Conservation (phyloP, 2,329 filamentous ascomycete species). For the Aspergillus texensis region DNA sequence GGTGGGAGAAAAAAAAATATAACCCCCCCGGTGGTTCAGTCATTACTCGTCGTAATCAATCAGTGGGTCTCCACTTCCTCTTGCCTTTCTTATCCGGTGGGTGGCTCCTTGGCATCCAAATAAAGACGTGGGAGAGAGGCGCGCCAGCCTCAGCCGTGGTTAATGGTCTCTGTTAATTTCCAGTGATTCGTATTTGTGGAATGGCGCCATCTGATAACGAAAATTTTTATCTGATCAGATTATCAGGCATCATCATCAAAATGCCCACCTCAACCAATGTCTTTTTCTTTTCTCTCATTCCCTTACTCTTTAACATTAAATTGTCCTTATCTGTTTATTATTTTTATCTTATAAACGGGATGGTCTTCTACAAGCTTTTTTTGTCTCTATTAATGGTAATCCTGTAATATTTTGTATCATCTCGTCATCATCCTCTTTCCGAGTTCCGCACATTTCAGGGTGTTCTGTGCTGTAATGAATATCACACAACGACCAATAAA, state of each 20-base stretch:
- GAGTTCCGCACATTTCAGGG: not conserved
- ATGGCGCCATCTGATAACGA: slow-evolving; percentile 29
- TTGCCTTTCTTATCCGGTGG: not conserved
- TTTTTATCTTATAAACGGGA: not conserved
- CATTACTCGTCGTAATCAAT: slow-evolving; percentile 16
- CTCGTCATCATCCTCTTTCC: not conserved
- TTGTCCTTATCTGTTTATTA: not conserved
- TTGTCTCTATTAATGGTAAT: not conserved
- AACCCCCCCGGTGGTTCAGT: not conserved
- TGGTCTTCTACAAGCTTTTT: not conserved
- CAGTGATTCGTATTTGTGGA: slow-evolving; percentile 12
- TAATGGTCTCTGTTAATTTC: not conserved
- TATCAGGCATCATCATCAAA: slow-evolving; percentile 15
- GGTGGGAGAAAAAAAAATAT: not conserved
- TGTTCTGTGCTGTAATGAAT: slow-evolving; percentile 4
- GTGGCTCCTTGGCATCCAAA: slow-evolving; percentile 2
- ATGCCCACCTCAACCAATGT: not conserved
- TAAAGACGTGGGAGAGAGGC: slow-evolving; percentile 1
- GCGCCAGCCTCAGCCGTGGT: slow-evolving; percentile 7
- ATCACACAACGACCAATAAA: slow-evolving; percentile 5
- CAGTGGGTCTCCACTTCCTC: slow-evolving; percentile 9
- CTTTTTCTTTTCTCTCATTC: not conserved
- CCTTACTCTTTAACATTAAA: not conserved
- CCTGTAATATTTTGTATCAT: not conserved
- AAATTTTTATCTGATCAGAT: slow-evolving; percentile 31